Base-by-base conservation (phyloP, 495 filamentous ascomycete species). In the Daldinia bambusicola region DNA sequence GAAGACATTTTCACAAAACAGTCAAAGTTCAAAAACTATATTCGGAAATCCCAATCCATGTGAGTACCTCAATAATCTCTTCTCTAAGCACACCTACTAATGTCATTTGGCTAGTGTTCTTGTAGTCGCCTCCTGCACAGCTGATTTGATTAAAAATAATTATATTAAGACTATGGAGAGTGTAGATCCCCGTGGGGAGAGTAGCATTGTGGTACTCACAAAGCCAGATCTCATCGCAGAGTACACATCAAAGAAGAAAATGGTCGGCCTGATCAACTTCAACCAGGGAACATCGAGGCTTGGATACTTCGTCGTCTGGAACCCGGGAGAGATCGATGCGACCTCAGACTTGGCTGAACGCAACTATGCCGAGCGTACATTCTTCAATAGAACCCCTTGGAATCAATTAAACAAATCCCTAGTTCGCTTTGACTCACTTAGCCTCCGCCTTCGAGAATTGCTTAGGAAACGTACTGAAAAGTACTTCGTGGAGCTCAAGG, bases 151-250 rank as follows among this genome's bases (percentile, higher is more conserved):
- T 0, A 87, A 81, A 0, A 84, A 89, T 66, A 82, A 86, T 32
- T 86, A 89, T 36, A 66, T 88, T 78, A 59, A 76, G 52, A 74
- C 84, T 41, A 83, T 86, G 0, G 74, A 80, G 9, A 79, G 83
- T 58, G 59, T 66, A 10, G 86, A 89, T 69, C 72, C 73, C 0
- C 55, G 76, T 13, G 83, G 85, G 1, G 41, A 78, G 14, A 76
- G 87, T 16, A 89, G 85, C 0, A 64, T 89, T 3, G 81, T 83
- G 9, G 80, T 89, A 22, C 62, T 88, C 6, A 88, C 86, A 0
- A 88, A 88, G 68, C 86, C 84, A 2, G 87, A 89, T 50, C 74
- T 89, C 2, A 34, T 71, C 0, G 80, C 86, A 38, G 83, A 87
- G 41, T 75, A 77, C 58, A 82, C 84, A 0, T 80, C 81, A 0